Evolutionary conservation across 1,284 basidiomycete species (phyloP).

Genomic region (Singerocomus inundabilis): DNA sequence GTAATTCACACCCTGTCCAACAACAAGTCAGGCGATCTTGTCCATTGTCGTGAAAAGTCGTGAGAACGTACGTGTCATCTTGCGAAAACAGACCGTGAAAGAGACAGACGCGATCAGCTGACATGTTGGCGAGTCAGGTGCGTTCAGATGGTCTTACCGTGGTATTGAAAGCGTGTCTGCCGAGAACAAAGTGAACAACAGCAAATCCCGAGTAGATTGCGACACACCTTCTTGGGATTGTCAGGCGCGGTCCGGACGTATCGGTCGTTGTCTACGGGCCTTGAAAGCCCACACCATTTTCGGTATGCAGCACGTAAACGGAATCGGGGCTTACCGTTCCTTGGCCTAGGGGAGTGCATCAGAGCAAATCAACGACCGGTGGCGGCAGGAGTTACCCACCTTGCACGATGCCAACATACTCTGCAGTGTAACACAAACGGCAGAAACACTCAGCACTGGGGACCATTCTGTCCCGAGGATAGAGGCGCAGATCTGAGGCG

Average conservation of each 20-base stretch:
- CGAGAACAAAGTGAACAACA: conserved; percentile 16
- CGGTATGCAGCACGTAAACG: conserved; percentile 3
- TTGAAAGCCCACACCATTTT: conserved; percentile 28
- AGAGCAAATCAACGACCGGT: conserved; percentile 3
- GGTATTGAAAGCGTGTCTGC: conserved; percentile 74
- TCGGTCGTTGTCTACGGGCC: conserved; percentile 76
- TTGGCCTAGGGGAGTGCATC: conserved; percentile 51
- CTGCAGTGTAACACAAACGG: conserved; percentile 79
- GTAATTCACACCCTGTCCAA: conserved; percentile 23
- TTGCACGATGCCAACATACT: conserved; percentile 88
- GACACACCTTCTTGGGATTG: conserved; percentile 79
- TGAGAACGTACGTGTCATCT: conserved; percentile 44
- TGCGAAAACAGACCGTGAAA: background rate
- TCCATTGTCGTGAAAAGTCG: background rate
- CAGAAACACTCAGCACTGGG: conserved; percentile 74
- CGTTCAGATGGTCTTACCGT: conserved; percentile 46
- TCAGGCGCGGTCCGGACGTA: conserved; percentile 78
- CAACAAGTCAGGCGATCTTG: background rate
- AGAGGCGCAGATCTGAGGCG: conserved; percentile 72
- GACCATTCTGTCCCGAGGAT: conserved; percentile 86
- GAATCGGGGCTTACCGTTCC: conserved; percentile 52
- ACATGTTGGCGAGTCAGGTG: background rate
- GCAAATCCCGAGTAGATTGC: background rate
- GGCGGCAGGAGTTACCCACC: conserved; percentile 40
- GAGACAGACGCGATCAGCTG: conserved; percentile 15